Evolutionary conservation across 225 moss, liverwort and hornwort species (phyloP).

Genomic region (Thuidium tamariscinum): DNA sequence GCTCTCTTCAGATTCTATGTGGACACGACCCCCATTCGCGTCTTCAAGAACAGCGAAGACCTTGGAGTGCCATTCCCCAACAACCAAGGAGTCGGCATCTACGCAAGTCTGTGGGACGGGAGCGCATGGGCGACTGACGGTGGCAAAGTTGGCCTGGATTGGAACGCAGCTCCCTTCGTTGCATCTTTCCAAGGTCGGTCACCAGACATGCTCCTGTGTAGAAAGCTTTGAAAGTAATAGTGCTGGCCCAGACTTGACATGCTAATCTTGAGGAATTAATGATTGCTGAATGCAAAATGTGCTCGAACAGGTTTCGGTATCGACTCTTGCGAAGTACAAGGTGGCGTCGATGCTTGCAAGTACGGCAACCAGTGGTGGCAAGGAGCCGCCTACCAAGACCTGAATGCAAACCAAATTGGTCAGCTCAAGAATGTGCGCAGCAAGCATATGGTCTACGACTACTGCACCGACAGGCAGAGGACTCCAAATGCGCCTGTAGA

Average conservation of each 20-base stretch:
- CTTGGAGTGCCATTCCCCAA: slow-evolving; percentile 49
- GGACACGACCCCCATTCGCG: slow-evolving; percentile 47
- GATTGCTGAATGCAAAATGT: not conserved
- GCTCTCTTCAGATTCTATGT: slow-evolving; percentile 40
- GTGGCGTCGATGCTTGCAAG: slow-evolving; percentile 14
- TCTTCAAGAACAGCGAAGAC: slow-evolving; percentile 41
- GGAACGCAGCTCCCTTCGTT: slow-evolving; percentile 44
- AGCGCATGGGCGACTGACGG: slow-evolving; percentile 49
- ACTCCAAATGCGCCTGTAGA: slow-evolving; percentile 11
- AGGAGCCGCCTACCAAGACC: slow-evolving; percentile 6
- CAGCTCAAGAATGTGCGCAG: slow-evolving; percentile 17
- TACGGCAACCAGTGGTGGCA: slow-evolving; percentile 30
- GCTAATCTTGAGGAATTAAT: not conserved
- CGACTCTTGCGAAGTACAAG: slow-evolving; percentile 12
- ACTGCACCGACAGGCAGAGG: slow-evolving; percentile 30
- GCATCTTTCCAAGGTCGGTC: slow-evolving; percentile 34
- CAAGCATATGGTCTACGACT: slow-evolving; percentile 26
- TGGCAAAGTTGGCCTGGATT: slow-evolving; percentile 22
- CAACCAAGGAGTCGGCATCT: slow-evolving; percentile 36
- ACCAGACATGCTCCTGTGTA: not conserved
- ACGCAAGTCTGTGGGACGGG: slow-evolving; percentile 54
- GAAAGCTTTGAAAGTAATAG: not conserved
- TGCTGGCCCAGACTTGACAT: not conserved
- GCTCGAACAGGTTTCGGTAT: slow-evolving; percentile 23
- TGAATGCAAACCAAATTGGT: slow-evolving; percentile 34